Conservation (phyloP, 2,329 filamentous ascomycete genomes). For the Cladophialophora yegresii region DNA sequence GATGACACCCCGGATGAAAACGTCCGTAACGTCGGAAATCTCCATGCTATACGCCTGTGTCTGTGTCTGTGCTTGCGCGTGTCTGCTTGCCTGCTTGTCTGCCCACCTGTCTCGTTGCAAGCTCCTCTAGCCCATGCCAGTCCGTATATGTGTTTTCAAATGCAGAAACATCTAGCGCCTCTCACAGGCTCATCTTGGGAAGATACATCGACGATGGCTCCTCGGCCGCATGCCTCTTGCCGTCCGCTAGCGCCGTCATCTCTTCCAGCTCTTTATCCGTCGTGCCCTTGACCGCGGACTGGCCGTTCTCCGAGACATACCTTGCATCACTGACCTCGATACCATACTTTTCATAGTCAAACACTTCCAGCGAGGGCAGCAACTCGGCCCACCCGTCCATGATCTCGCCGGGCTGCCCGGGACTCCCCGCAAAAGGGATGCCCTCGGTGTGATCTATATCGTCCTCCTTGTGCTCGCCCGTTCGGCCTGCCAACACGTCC, state of each 20-base stretch:
- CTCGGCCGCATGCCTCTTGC: slow-evolving; percentile 31
- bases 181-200: slow-evolving; percentile 7
- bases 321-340: slow-evolving; percentile 46
- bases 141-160: neutral
- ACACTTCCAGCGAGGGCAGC: slow-evolving; percentile 57
- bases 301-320: slow-evolving; percentile 29
- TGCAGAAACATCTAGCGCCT: neutral
- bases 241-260: slow-evolving; percentile 35
- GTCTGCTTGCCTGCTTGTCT: neutral
- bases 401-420: slow-evolving; percentile 56
- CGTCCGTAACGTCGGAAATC: neutral
- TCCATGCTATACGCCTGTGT: neutral
- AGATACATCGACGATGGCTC: slow-evolving; percentile 19
- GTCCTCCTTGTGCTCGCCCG: slow-evolving; percentile 66
- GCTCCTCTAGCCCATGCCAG: neutral
- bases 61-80: neutral
- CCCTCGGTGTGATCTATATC: slow-evolving; percentile 46
- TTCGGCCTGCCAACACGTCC: slow-evolving; percentile 79
- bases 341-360: slow-evolving; percentile 62
- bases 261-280: slow-evolving; percentile 36
- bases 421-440: slow-evolving; percentile 44
- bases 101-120: neutral
- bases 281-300: slow-evolving; percentile 28
- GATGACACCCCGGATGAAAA: too few relatives aligned
- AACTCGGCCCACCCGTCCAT: slow-evolving; percentile 63